Conservation (phyloP, 1,284 basidiomycete genomes). For the Sutorius eximius region DNA sequence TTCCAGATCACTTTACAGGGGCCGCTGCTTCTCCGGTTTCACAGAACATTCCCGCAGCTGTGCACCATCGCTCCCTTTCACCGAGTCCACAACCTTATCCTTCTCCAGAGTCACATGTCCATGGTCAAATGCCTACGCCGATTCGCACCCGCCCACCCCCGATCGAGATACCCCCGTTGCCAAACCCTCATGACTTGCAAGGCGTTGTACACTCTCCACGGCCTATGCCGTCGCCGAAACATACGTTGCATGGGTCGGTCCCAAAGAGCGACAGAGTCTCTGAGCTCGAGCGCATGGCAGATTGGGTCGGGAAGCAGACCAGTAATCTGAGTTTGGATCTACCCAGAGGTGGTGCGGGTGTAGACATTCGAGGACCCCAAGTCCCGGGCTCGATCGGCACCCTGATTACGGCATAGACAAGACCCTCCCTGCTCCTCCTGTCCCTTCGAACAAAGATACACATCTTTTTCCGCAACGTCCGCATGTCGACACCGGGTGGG, state of each 20-base stretch:
- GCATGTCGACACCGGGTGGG: slow-evolving; percentile 33
- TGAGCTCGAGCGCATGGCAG: slow-evolving; percentile 67
- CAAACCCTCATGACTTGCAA: slow-evolving; percentile 32
- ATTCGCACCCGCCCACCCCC: slow-evolving; percentile 17
- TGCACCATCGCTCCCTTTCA: slow-evolving; percentile 60
- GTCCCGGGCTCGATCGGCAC: slow-evolving; percentile 8
- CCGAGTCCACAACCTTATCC: slow-evolving; percentile 46
- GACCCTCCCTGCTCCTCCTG: slow-evolving; percentile 59
- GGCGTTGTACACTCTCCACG: slow-evolving; percentile 32
- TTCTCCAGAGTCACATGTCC: slow-evolving; percentile 20
- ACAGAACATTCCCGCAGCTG: slow-evolving; percentile 56
- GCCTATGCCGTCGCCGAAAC: slow-evolving; percentile 32
- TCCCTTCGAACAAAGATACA: slow-evolving; percentile 43
- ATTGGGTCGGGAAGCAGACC: slow-evolving; percentile 44
- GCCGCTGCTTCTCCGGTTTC: slow-evolving; percentile 57
- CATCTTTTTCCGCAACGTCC: slow-evolving; percentile 22
- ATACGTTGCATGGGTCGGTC: slow-evolving; percentile 36
- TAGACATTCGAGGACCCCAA: slow-evolving; percentile 10
- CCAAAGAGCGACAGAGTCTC: slow-evolving; percentile 60
- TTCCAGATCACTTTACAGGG: slow-evolving; percentile 52
- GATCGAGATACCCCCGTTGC: slow-evolving; percentile 23
- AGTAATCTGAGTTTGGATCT: slow-evolving; percentile 44
- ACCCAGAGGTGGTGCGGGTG: slow-evolving; percentile 31
- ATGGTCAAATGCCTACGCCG: slow-evolving; percentile 8
- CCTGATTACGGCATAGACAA: slow-evolving; percentile 41